Evolutionary conservation across 2,329 filamentous ascomycete species (phyloP).

Genomic region (Beauveria brongniartii): DNA sequence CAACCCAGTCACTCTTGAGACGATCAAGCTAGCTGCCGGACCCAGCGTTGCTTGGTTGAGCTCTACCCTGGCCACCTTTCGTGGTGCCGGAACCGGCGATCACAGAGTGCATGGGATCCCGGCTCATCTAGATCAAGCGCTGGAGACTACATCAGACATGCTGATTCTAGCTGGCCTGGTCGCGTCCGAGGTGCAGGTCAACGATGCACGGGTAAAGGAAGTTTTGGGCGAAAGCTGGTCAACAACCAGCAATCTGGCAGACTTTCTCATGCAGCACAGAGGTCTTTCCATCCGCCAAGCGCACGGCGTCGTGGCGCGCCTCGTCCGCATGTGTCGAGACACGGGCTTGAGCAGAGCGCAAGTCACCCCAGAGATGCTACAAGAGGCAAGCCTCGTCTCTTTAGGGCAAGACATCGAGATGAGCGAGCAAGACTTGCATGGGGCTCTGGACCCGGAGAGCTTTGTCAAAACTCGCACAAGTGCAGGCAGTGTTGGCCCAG

Average conservation of each 20-base stretch:
- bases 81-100: conserved; percentile 7
- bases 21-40: conserved; percentile 11
- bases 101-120: conserved; percentile 7
- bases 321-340: conserved; percentile 10
- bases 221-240: conserved; percentile 11
- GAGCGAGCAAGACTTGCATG: conserved; percentile 1
- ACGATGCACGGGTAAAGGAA: background rate
- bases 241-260: conserved; percentile 12
- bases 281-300: conserved; percentile 11
- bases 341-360: background rate
- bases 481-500: conserved; percentile 7
- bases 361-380: background rate
- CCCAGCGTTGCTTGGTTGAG: conserved; percentile 9
- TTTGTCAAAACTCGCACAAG: conserved; percentile 9
- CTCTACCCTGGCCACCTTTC: conserved; percentile 10
- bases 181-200: conserved; percentile 8
- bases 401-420: background rate
- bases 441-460: conserved; percentile 7
- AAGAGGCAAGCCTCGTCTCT: conserved; percentile 4
- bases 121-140: conserved; percentile 5
- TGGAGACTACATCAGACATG: conserved; percentile 10
- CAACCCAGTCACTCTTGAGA: conserved; percentile 12
- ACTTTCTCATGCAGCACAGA: conserved; percentile 9
- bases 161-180: conserved; percentile 9
- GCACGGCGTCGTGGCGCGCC: conserved; percentile 9